Conservation (phyloP, 305 asterid species). For the Ruellia speciosa region DNA sequence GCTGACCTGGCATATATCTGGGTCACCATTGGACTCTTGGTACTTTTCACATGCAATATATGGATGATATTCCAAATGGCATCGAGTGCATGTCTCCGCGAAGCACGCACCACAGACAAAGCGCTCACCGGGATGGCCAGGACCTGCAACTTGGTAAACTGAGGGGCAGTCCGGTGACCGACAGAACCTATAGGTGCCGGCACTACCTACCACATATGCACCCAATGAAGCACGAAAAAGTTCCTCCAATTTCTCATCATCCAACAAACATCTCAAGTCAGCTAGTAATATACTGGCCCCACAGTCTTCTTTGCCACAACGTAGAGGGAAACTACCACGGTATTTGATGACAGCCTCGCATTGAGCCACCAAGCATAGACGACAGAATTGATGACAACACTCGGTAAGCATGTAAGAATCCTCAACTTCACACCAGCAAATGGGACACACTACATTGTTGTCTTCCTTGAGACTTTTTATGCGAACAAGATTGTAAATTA, state of each 20-base stretch:
- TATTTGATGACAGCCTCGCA: conserved; percentile 61
- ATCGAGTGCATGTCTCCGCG: conserved; percentile 71
- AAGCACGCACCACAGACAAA: conserved; percentile 68
- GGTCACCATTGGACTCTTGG: conserved; percentile 55
- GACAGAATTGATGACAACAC: conserved; percentile 69
- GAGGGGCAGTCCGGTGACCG: conserved; percentile 95
- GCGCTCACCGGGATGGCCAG: conserved; percentile 21
- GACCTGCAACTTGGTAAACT: conserved; percentile 44
- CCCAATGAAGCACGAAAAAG: conserved; percentile 72
- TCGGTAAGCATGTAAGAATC: conserved; percentile 60
- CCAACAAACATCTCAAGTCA: conserved; percentile 51
- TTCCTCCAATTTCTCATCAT: conserved; percentile 59
- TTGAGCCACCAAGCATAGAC: conserved; percentile 70
- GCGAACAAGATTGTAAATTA: conserved; percentile 40
- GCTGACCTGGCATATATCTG: no score
- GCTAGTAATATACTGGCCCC: conserved; percentile 40
- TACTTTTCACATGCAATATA: conserved; percentile 67
- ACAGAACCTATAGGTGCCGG: conserved; percentile 59
- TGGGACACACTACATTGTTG: conserved; percentile 42
- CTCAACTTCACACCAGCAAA: conserved; percentile 70
- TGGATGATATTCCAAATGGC: conserved; percentile 84
- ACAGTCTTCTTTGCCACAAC: conserved; percentile 48
- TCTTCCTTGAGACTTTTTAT: conserved; percentile 21
- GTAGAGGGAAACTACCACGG: conserved; percentile 58
- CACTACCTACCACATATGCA: conserved; percentile 60